Conservation (phyloP, 352 stramenopile species). For the Thraustochytrium sp. region DNA sequence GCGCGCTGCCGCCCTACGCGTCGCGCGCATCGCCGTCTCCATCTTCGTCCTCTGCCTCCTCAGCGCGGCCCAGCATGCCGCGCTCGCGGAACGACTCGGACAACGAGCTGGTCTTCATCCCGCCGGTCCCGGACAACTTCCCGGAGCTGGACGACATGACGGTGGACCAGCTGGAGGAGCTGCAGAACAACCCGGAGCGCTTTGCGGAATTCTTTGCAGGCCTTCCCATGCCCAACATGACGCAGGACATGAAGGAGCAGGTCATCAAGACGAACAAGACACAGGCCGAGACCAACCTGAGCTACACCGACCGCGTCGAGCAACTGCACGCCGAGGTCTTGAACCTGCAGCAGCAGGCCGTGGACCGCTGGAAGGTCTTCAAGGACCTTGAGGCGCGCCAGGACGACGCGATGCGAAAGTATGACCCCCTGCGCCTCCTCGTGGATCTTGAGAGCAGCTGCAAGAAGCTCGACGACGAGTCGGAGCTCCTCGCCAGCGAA, state of each 20-base stretch:
- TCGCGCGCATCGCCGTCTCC: not conserved
- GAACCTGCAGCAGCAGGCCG: not conserved
- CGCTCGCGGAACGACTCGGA: not conserved
- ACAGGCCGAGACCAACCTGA: not conserved
- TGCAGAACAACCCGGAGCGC: not conserved
- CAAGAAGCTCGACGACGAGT: conserved; percentile 36
- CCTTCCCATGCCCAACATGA: conserved; percentile 14
- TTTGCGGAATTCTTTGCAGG: not conserved
- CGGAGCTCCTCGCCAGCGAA: conserved; percentile 22
- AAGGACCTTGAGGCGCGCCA: conserved; percentile 16
- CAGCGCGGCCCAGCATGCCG: not conserved
- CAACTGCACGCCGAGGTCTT: not conserved
- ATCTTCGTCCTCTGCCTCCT: too few relatives aligned
- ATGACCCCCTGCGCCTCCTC: conserved; percentile 9
- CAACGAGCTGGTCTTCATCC: conserved; percentile 3
- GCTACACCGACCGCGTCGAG: not conserved
- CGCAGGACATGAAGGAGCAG: conserved; percentile 8
- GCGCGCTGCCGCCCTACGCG: not conserved
- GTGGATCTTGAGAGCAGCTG: conserved; percentile 20
- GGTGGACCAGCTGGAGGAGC: not conserved
- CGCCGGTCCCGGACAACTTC: not conserved
- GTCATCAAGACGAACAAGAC: conserved; percentile 4
- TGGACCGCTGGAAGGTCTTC: not conserved
- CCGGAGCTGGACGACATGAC: not conserved
- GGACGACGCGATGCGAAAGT: not conserved